phyloP scores from a whole-genome alignment of 805 yeast species.

The Tetrapisispora nanseiensis region DNA sequence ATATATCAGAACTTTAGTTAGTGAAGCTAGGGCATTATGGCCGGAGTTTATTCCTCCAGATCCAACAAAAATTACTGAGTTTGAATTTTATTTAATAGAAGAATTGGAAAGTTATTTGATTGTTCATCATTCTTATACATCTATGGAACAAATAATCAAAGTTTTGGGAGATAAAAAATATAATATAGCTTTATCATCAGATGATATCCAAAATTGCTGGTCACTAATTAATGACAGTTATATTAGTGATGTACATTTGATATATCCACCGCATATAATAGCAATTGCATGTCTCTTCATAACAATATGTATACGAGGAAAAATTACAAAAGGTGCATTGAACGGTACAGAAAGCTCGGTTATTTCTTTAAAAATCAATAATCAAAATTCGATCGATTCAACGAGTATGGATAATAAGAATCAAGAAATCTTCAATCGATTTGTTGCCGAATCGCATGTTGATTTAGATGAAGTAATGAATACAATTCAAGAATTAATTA shows the following conservation, averaged over 20 bases:
- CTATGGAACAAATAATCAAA: slow-evolving; percentile 44
- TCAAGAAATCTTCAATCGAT: slow-evolving; percentile 27
- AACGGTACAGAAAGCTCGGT: not conserved
- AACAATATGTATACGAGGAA: slow-evolving; percentile 37
- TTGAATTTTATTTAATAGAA: slow-evolving; percentile 87
- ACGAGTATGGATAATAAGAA: slow-evolving; percentile 2
- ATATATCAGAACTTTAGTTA: slow-evolving; percentile 72
- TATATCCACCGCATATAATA: slow-evolving; percentile 83
- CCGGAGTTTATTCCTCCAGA: slow-evolving; percentile 92
- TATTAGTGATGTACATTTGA: slow-evolving; percentile 72
- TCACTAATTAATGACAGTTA: slow-evolving; percentile 82
- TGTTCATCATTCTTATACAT: slow-evolving; percentile 68
- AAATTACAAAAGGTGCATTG: not conserved
- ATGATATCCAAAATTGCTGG: slow-evolving; percentile 82
- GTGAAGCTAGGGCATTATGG: slow-evolving; percentile 86
- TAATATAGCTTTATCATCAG: slow-evolving; percentile 35
- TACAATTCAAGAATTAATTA: slow-evolving; percentile 74
- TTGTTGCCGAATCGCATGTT: slow-evolving; percentile 66
- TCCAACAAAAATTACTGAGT: slow-evolving; percentile 83
- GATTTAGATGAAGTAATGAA: slow-evolving; percentile 70
- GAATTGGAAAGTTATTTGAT: slow-evolving; percentile 67
- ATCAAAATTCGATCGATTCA: not conserved
- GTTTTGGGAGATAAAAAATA: slow-evolving; percentile 31
- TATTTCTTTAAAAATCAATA: not conserved
- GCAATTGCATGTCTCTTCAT: slow-evolving; percentile 77